phyloP scores from a whole-genome alignment of 1,284 basidiomycete species.

The Ceratobasidium sp. region DNA sequence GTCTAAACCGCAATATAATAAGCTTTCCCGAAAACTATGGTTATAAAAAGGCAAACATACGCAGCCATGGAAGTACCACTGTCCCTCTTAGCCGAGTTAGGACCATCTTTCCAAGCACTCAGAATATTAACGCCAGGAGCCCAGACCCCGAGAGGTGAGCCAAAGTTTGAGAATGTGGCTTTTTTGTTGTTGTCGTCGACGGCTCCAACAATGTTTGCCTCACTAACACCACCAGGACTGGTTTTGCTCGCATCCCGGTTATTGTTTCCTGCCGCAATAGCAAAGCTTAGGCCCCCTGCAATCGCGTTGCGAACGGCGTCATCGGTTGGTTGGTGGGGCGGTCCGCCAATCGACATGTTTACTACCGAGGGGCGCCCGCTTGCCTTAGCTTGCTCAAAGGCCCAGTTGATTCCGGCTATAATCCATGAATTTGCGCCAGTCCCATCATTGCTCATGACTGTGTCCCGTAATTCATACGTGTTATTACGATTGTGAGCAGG shows the following conservation, averaged over 20 bases:
- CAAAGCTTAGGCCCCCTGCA: constrained; percentile 36
- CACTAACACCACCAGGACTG: constrained; percentile 66
- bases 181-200: constrained; percentile 54
- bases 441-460: constrained; percentile 90
- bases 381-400: constrained; percentile 55
- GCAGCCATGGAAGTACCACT: neutral
- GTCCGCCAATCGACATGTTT: constrained; percentile 27
- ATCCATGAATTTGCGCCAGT: constrained; percentile 79
- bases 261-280: constrained; percentile 42
- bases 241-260: constrained; percentile 57
- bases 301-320: constrained; percentile 24
- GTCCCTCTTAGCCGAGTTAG: constrained; percentile 6
- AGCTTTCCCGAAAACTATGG: no score
- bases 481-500: neutral
- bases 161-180: constrained; percentile 45
- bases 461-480: neutral
- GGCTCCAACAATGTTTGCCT: constrained; percentile 90
- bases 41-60: neutral
- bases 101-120: constrained; percentile 28
- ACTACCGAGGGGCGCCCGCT: constrained; percentile 36
- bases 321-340: constrained; percentile 36
- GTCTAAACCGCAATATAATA: neutral
- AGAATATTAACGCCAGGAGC: constrained; percentile 41
- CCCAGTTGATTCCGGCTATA: constrained; percentile 43
- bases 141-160: constrained; percentile 40